These are phyloP conservation scores for Rugosomyces carneus DNA, from an alignment of 1,284 basidiomycete genomes.

Conservation along the genomic window DNA sequence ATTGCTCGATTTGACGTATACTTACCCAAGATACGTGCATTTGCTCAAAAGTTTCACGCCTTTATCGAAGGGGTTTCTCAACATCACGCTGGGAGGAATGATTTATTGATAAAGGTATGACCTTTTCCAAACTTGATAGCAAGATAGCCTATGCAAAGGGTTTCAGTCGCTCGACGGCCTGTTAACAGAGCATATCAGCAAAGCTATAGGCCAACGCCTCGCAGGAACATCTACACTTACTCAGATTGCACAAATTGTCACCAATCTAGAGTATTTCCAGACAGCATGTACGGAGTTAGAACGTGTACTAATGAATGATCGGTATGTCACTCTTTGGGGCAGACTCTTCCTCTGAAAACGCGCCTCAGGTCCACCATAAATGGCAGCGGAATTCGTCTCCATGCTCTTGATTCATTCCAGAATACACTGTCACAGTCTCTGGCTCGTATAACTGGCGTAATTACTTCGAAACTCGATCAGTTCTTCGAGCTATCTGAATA, in stretches of 20 bases:
- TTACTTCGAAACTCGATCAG: constrained; percentile 91
- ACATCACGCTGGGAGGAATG: constrained; percentile 89
- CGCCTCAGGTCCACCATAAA: constrained; percentile 66
- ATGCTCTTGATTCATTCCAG: constrained; percentile 63
- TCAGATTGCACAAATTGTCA: constrained; percentile 91
- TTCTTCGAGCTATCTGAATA: constrained; percentile 95
- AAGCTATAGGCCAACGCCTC: constrained; percentile 70
- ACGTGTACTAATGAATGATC: constrained; percentile 76
- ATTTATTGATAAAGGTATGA: constrained; percentile 79
- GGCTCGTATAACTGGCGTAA: constrained; percentile 75
- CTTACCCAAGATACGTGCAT: constrained; percentile 67
- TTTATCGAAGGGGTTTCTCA: constrained; percentile 94
- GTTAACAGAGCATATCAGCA: constrained; percentile 76
- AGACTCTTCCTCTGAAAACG: no score
- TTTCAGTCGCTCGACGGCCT: constrained; percentile 82
- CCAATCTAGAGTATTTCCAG: constrained; percentile 92
- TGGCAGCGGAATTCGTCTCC: constrained; percentile 74
- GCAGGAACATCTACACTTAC: constrained; percentile 77
- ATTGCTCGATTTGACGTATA: background rate
- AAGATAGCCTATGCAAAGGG: background rate
- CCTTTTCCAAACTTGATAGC: background rate
- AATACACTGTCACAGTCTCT: constrained; percentile 68
- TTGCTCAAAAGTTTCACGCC: constrained; percentile 94
- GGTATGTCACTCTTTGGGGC: constrained; percentile 35
- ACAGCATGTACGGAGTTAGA: constrained; percentile 84